A percentile compares a stretch with the other conserved stretches of the same genome.
These are phyloP conservation scores for Leccinum proliferum DNA, from an alignment of 1,284 basidiomycete species.

Conservation along the genomic window DNA sequence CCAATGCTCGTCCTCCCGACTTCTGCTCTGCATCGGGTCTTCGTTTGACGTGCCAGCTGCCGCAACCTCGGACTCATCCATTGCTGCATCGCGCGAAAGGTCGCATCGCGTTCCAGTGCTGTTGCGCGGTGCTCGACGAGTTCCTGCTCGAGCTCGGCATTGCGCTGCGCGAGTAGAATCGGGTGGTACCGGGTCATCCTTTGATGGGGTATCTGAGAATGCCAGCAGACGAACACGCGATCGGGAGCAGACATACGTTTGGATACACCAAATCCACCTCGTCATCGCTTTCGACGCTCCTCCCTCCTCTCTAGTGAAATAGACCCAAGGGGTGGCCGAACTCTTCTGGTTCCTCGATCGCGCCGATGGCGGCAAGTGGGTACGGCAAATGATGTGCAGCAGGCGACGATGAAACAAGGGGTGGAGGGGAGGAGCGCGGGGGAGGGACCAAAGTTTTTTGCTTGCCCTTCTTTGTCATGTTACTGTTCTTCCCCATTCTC, in stretches of 20 bases:
- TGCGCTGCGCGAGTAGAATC: conserved; percentile 34
- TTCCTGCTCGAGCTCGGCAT: conserved; percentile 41
- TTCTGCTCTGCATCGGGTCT: conserved; percentile 8
- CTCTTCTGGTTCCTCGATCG: conserved; percentile 27
- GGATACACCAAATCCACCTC: too few relatives aligned
- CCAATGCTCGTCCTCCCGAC: conserved; percentile 46
- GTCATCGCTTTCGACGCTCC: too few relatives aligned
- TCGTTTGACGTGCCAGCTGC: conserved; percentile 2
- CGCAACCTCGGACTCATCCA: conserved; percentile 38
- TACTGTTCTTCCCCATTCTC: conserved; percentile 25
- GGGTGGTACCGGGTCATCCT: too few relatives aligned
- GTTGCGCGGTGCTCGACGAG: conserved; percentile 35
- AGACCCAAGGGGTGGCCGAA: conserved; percentile 20
- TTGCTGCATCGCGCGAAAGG: conserved; percentile 40
- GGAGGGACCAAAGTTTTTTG: conserved; percentile 23
- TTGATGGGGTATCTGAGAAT: too few relatives aligned
- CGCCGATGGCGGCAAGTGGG: conserved; percentile 15
- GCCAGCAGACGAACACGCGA: too few relatives aligned
- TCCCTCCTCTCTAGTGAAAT: not conserved
- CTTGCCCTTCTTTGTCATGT: conserved; percentile 32
- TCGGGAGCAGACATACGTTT: too few relatives aligned
- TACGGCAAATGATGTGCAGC: conserved; percentile 24
- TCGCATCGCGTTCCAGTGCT: conserved; percentile 37
- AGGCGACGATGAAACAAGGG: conserved; percentile 23
- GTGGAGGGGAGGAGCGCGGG: conserved; percentile 7